phyloP scores from a whole-genome alignment of 805 yeast genomes.

The Sugiyamaella valdiviana region DNA sequence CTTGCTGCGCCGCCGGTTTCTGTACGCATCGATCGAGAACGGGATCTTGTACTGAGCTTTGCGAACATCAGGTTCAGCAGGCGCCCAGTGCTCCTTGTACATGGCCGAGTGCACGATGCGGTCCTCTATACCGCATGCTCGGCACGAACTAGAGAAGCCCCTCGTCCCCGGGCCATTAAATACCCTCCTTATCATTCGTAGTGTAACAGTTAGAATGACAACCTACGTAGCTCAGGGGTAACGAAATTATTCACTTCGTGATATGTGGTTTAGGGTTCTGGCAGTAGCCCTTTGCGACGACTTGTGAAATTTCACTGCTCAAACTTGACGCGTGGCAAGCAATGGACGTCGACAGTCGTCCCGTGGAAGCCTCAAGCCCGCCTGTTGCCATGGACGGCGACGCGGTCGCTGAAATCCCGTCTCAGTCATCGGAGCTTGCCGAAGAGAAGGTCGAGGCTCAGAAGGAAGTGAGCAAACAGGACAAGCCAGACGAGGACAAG shows the following conservation, averaged over 20 bases:
- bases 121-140: constrained; percentile 8
- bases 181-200: not conserved
- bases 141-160: no score
- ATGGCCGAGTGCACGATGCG: constrained; percentile 2
- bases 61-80: constrained; percentile 5
- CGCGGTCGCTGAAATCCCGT: not conserved
- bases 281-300: no score
- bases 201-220: not conserved
- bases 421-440: no score
- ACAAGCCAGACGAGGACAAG: not conserved
- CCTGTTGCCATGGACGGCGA: not conserved
- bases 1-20: constrained; percentile 11
- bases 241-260: no score
- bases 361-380: not conserved
- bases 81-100: constrained; percentile 8
- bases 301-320: no score
- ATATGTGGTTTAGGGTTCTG: no score
- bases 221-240: no score
- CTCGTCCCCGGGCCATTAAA: no score
- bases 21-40: constrained; percentile 18
- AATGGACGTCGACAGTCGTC: not conserved
- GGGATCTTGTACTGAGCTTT: constrained; percentile 16
- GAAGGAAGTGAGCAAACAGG: no score
- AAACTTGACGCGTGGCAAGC: no score
- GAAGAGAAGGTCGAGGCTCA: no score